Evolutionary conservation across 441 rosid species (phyloP), one percentile per base, ranked within the genome.

Genomic region (Croton laevigatus): DNA sequence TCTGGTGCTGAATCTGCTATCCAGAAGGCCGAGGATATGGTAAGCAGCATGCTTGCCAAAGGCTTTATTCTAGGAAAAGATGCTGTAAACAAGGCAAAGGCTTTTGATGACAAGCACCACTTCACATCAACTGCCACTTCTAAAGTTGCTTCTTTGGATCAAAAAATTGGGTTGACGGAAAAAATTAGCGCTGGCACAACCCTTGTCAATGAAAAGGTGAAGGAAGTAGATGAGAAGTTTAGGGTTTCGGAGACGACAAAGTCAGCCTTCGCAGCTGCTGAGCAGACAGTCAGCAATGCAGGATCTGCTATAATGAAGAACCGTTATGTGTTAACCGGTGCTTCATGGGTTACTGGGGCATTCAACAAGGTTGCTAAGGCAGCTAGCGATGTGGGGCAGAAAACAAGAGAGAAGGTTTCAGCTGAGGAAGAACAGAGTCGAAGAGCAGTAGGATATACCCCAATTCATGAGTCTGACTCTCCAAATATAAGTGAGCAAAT

Each of bases 251-350:
- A 90, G 80, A 88, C 85, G 64, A 89, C 98, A 3, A 92, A 83
- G 73, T 84, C 87, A 4, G 98, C 95, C 27, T 68, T 92, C 9
- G 81, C 88, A 8, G 87, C 87, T 13, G 93, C 96, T 2, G 93
- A 86, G 81, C 89, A 90, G 63, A 84, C 80, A 6, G 88, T 89
- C 34, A 86, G 80, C 73, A 87, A 46, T 74, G 94, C 91, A 4
- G 91, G 98, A 48, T 87, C 94, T 4, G 83, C 93, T 48, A 82
- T 92, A 69, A 86, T 92, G 91, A 87, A 88, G 78, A 92, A 89
- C 79, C 81, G 89, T 34, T 86, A 85, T 67, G 87, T 86, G 0
- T 76, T 88, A 60, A 84, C 85, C 0, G 88, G 97, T 52, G 76
- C 88, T 0, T 68, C 91, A 0, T 92, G 95, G 98, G 91, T 89